Percentiles rank a stretch among this genome's conserved stretches.
These are phyloP conservation scores for Curvularia verruculosa DNA, from an alignment of 2,329 filamentous ascomycete genomes.

Conservation along the genomic window DNA sequence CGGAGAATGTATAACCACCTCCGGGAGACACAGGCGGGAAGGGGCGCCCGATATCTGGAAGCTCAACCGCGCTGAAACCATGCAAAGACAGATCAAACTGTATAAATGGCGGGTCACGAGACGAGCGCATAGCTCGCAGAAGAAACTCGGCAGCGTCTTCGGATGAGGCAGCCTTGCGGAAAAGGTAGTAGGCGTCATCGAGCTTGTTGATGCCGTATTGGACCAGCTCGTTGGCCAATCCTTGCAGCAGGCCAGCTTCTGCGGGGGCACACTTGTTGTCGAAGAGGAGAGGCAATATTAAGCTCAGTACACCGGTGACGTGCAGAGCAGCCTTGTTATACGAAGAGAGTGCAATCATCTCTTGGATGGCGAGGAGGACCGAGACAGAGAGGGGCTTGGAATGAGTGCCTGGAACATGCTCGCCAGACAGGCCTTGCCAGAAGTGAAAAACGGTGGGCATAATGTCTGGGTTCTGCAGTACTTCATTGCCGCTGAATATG, in stretches of 20 bases:
- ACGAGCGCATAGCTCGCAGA: conserved; percentile 73
- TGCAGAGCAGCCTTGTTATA: conserved; percentile 49
- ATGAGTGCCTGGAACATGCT: conserved; percentile 38
- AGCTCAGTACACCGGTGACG: conserved; percentile 44
- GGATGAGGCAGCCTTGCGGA: conserved; percentile 61
- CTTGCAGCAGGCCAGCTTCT: conserved; percentile 58
- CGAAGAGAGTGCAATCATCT: conserved; percentile 44
- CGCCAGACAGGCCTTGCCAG: conserved; percentile 45
- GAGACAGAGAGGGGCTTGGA: conserved; percentile 47
- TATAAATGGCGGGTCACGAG: conserved; percentile 81
- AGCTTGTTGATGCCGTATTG: conserved; percentile 77
- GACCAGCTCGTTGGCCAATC: conserved; percentile 73
- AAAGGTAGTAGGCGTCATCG: conserved; percentile 82
- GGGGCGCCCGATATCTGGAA: conserved; percentile 79
- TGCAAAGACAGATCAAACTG: conserved; percentile 91
- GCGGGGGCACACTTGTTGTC: conserved; percentile 41
- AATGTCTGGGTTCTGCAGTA: conserved; percentile 50
- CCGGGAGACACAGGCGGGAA: conserved; percentile 80
- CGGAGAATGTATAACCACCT: conserved; percentile 84
- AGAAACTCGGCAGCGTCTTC: conserved; percentile 69
- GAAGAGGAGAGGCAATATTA: conserved; percentile 44
- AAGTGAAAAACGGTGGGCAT: conserved; percentile 49
- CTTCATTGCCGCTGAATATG: conserved; percentile 50
- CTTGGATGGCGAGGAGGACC: conserved; percentile 44
- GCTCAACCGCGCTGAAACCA: conserved; percentile 88